A percentile compares a stretch with the other conserved stretches of the same genome.
phyloP scores from a whole-genome alignment of 2,329 filamentous ascomycete species.

The Scedosporium boydii region DNA sequence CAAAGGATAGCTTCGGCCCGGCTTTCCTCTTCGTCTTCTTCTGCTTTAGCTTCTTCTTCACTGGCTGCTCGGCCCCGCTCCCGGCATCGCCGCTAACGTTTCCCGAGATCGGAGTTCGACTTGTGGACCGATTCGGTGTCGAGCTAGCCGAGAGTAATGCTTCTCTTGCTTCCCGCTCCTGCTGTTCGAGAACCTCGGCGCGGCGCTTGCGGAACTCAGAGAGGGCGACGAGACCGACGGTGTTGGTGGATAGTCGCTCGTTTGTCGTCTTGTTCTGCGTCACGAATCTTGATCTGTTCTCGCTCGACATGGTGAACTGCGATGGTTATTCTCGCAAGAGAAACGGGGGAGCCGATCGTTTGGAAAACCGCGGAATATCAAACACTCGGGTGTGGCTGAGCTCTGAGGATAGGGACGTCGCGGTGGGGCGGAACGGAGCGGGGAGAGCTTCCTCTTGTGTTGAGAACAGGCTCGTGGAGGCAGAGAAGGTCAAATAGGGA shows the following conservation, averaged over 20 bases:
- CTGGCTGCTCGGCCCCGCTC: slow-evolving; percentile 15
- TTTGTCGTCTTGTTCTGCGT: slow-evolving; percentile 68
- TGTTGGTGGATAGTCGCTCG: slow-evolving; percentile 74
- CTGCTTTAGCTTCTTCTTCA: slow-evolving; percentile 27
- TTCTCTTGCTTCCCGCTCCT: slow-evolving; percentile 71
- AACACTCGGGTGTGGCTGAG: not conserved
- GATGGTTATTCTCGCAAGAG: not conserved
- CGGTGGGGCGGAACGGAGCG: not conserved
- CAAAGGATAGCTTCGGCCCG: slow-evolving; percentile 52
- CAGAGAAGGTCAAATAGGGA: not conserved
- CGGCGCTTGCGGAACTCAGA: slow-evolving; percentile 94
- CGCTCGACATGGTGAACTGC: slow-evolving; percentile 30
- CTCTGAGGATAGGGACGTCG: not conserved
- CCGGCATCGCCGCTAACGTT: not conserved
- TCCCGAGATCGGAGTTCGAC: slow-evolving; percentile 29
- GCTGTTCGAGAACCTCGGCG: slow-evolving; percentile 86
- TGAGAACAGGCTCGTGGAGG: not conserved
- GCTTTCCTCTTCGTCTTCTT: slow-evolving; percentile 36
- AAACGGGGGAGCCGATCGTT: slow-evolving; percentile 2
- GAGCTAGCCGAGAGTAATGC: slow-evolving; percentile 21
- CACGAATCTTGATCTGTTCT: slow-evolving; percentile 53
- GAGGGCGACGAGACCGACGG: slow-evolving; percentile 82
- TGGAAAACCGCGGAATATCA: not conserved
- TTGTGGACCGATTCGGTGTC: slow-evolving; percentile 38
- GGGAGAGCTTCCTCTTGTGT: not conserved